phyloP scores from a whole-genome alignment of 2,329 filamentous ascomycete species.

The Sporothrix humicola region DNA sequence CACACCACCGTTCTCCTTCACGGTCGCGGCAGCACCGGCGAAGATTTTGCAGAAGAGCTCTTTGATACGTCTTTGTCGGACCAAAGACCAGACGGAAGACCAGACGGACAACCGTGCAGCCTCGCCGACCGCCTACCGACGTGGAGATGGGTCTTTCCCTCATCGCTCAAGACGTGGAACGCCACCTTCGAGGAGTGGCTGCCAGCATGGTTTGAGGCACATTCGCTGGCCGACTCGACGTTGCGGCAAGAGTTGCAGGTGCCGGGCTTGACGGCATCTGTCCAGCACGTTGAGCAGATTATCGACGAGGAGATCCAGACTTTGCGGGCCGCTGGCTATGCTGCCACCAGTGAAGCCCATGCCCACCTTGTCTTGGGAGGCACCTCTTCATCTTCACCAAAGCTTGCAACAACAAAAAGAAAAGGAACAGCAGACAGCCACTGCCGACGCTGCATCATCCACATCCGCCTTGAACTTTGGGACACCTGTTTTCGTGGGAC shows the following conservation, averaged over 20 bases:
- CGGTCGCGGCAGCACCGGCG: slow-evolving; percentile 49
- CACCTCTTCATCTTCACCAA: not conserved
- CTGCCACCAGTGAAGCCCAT: no score
- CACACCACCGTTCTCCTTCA: no score
- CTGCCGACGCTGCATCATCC: not conserved
- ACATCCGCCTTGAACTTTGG: not conserved
- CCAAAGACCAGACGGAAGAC: slow-evolving; percentile 35
- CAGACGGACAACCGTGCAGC: slow-evolving; percentile 30
- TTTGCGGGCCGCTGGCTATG: not conserved
- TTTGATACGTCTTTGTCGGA: slow-evolving; percentile 43
- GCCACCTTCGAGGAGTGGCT: slow-evolving; percentile 38
- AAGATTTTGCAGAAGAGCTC: slow-evolving; percentile 44
- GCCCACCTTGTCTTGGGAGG: not conserved
- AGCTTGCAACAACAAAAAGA: no score
- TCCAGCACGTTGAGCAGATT: slow-evolving; percentile 42
- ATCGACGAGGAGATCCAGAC: slow-evolving; percentile 37
- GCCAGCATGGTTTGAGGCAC: slow-evolving; percentile 58
- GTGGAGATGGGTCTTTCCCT: slow-evolving; percentile 57
- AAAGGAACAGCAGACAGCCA: not conserved
- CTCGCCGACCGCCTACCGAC: slow-evolving; percentile 44
- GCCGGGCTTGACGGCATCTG: slow-evolving; percentile 47
- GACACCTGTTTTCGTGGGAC: slow-evolving; percentile 32
- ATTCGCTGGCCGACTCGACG: slow-evolving; percentile 50
- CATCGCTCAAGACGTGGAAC: slow-evolving; percentile 45
- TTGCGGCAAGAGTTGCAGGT: slow-evolving; percentile 52